Conservation (phyloP, 2,329 filamentous ascomycete genomes). For the Diaporthe ilicicola region DNA sequence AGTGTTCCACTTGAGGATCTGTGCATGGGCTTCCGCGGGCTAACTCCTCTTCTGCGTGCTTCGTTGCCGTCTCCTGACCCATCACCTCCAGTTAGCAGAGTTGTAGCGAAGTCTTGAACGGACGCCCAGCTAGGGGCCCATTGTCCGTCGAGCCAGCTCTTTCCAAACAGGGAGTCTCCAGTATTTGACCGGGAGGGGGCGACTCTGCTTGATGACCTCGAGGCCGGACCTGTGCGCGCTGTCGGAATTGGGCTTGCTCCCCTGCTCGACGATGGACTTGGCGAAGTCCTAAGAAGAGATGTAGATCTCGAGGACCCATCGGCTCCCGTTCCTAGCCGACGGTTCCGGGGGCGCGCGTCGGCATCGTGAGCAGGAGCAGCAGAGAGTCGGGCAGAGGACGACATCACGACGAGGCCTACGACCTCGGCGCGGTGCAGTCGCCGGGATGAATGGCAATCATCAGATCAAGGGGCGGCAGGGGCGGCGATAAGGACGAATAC, state of each 20-base stretch:
- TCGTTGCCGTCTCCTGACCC: conserved; percentile 46
- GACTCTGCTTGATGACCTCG: conserved; percentile 35
- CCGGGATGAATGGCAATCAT: conserved; percentile 37
- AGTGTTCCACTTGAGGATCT: conserved; percentile 39
- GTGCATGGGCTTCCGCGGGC: conserved; percentile 43
- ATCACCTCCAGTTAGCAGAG: conserved; percentile 47
- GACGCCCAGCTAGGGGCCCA: conserved; percentile 64
- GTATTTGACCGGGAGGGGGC: conserved; percentile 17
- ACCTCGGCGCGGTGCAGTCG: conserved; percentile 41
- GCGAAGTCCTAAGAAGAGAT: conserved; percentile 38
- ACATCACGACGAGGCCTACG: conserved; percentile 43
- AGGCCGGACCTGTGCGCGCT: conserved; percentile 46
- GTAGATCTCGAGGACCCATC: conserved; percentile 41
- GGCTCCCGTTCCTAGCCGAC: conserved; percentile 50
- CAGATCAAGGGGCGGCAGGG: conserved; percentile 34
- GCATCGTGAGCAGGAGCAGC: conserved; percentile 52
- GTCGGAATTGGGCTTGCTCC: conserved; percentile 59
- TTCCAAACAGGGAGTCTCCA: conserved; percentile 40
- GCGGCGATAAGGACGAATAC: conserved; percentile 12
- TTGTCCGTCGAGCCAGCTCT: conserved; percentile 58
- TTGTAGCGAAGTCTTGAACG: conserved; percentile 62
- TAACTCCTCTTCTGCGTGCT: conserved; percentile 40
- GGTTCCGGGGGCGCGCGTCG: conserved; percentile 60
- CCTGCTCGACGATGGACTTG: conserved; percentile 46
- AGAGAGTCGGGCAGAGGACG: conserved; percentile 55